Percentiles rank a stretch among this genome's conserved stretches.
phyloP scores from a whole-genome alignment of 2,329 filamentous ascomycete genomes.

The Fusarium fracticaudum region DNA sequence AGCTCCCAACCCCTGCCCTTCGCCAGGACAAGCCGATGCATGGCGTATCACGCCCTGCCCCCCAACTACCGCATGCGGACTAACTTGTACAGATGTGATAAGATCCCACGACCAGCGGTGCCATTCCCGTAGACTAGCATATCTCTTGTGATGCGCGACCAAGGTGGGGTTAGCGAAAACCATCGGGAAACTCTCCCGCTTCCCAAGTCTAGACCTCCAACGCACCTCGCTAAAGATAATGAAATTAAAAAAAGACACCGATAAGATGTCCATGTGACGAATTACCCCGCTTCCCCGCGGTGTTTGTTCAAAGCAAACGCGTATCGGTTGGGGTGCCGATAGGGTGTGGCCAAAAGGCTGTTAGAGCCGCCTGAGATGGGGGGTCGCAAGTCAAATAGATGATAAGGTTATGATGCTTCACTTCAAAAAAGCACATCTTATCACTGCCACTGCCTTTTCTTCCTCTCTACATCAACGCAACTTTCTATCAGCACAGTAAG shows the following conservation, averaged over 20 bases:
- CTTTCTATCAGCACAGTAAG: neutral
- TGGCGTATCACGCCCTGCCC: neutral
- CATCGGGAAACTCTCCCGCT: conserved; percentile 28
- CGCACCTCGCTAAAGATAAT: neutral
- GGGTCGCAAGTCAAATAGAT: conserved; percentile 11
- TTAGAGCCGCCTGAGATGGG: neutral
- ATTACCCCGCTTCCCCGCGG: conserved; percentile 33
- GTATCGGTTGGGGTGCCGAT: conserved; percentile 30
- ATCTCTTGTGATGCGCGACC: neutral
- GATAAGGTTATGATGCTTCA: conserved; percentile 16
- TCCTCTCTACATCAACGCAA: neutral
- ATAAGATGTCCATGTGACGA: conserved; percentile 24
- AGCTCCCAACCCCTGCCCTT: neutral
- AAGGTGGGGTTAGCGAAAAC: conserved; percentile 9
- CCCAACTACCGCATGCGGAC: conserved; percentile 1
- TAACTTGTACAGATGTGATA: neutral
- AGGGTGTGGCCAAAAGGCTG: neutral
- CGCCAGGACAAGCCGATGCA: conserved; percentile 8
- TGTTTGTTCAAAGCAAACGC: neutral
- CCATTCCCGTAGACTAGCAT: conserved; percentile 20
- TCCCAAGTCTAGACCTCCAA: conserved; percentile 4
- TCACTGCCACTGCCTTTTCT: neutral
- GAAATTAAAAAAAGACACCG: neutral
- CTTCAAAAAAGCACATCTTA: neutral
- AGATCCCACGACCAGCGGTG: conserved; percentile 7